These are phyloP conservation scores for Rusavskia elegans DNA, from an alignment of 495 filamentous ascomycete genomes.

Conservation along the genomic window DNA sequence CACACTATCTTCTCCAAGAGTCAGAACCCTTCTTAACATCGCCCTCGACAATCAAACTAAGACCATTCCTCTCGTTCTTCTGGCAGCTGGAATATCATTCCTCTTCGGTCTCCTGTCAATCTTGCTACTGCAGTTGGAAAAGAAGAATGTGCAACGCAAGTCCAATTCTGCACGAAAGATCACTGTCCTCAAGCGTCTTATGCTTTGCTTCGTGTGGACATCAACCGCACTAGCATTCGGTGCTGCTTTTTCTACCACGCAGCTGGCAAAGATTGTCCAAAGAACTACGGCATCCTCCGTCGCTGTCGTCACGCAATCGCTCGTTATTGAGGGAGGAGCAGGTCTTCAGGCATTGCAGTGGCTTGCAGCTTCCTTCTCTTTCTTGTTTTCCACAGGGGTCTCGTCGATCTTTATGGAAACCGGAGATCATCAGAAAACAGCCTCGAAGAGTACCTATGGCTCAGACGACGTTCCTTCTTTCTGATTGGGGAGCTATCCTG, in stretches of 20 bases:
- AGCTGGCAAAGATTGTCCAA: not conserved
- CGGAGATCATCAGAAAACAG: not conserved
- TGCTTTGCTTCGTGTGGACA: not conserved
- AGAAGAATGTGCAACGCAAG: slow-evolving; percentile 1
- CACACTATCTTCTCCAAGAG: not conserved
- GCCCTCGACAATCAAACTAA: slow-evolving; percentile 1
- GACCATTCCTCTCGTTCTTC: not conserved
- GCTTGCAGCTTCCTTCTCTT: slow-evolving; percentile 1
- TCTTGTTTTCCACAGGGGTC: slow-evolving; percentile 1
- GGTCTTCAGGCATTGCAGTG: slow-evolving; percentile 1
- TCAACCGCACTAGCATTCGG: slow-evolving; percentile 1
- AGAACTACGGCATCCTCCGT: not conserved
- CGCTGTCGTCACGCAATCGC: not conserved
- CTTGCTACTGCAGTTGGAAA: not conserved
- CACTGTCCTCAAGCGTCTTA: not conserved
- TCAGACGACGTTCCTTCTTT: not conserved
- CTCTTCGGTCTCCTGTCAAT: not conserved
- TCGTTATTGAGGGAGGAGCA: not conserved
- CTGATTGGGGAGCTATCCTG: too few species aligned
- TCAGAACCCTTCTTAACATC: not conserved
- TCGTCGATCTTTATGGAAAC: not conserved
- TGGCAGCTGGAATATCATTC: not conserved
- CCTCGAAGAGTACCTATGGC: not conserved
- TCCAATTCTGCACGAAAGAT: not conserved
- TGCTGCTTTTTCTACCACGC: not conserved